Percentiles rank a stretch among this genome's conserved stretches.
Conservation (phyloP, 257 asterid species). For the Solanum ossicruentum region DNA sequence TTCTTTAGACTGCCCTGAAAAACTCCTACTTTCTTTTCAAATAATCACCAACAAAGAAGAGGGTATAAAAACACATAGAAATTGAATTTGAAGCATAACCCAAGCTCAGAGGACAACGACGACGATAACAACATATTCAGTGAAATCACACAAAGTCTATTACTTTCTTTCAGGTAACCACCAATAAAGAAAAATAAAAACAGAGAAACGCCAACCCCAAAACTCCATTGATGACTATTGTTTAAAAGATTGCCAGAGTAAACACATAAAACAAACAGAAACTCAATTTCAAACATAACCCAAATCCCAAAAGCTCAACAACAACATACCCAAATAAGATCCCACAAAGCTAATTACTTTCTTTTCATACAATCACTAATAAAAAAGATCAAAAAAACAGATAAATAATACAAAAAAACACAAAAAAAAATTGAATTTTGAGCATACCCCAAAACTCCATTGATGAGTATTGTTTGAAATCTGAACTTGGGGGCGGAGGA, state of each 20-base stretch:
- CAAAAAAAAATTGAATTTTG: neutral
- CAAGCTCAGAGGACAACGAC: neutral
- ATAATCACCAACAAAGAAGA: neutral
- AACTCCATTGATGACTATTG: slow-evolving; percentile 36
- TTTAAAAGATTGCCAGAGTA: neutral
- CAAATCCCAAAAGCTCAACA: no score
- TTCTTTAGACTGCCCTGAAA: no score
- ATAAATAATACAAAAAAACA: no score
- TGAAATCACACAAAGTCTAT: no score
- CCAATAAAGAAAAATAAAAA: no score
- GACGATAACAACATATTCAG: no score
- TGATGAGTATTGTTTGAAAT: neutral
- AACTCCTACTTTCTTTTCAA: neutral
- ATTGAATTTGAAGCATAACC: slow-evolving; percentile 18
- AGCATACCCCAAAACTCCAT: slow-evolving; percentile 72
- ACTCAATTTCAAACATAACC: neutral
- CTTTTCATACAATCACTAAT: neutral
- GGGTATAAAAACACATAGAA: neutral
- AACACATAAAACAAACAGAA: neutral
- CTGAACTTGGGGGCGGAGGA: neutral
- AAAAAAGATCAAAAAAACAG: neutral
- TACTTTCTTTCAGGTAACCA: no score
- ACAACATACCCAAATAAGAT: neutral
- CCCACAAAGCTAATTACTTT: neutral
- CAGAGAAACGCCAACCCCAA: no score